A percentile compares a stretch with the other conserved stretches of the same genome.
phyloP scores from a whole-genome alignment of 768 basidiomycete genomes.

The Mycena polygramma region DNA sequence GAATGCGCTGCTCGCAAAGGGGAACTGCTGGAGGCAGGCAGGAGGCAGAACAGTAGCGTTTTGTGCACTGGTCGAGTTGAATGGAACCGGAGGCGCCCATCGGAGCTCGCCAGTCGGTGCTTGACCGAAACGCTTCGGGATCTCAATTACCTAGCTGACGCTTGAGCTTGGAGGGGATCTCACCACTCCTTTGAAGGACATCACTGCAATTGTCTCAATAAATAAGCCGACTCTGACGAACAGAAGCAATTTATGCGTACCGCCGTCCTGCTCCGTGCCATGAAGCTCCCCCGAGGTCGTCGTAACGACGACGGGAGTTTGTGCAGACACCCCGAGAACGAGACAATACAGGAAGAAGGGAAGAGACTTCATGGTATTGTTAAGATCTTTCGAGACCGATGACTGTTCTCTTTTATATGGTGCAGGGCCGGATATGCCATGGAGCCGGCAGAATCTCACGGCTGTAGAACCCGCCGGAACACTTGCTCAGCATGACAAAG shows the following conservation, averaged over 20 bases:
- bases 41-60: constrained; percentile 15
- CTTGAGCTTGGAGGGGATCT: background rate
- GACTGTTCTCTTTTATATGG: too few species aligned
- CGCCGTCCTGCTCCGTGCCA: constrained; percentile 29
- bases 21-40: constrained; percentile 21
- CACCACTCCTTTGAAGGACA: constrained; percentile 34
- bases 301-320: constrained; percentile 11
- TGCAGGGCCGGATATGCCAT: too few species aligned
- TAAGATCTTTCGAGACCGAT: background rate
- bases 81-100: constrained; percentile 22
- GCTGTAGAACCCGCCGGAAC: too few species aligned
- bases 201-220: background rate
- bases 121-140: constrained; percentile 19
- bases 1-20: constrained; percentile 5
- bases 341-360: constrained; percentile 10
- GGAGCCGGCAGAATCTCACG: too few species aligned
- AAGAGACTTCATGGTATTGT: constrained; percentile 16
- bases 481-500: too few species aligned
- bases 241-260: background rate
- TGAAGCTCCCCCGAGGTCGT: constrained; percentile 30
- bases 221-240: background rate
- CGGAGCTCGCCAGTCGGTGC: constrained; percentile 7
- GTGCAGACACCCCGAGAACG: constrained; percentile 9
- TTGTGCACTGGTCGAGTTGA: background rate
- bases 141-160: background rate